Base-by-base conservation (phyloP, 345 rosid genomes). In the Populus euphratica region DNA sequence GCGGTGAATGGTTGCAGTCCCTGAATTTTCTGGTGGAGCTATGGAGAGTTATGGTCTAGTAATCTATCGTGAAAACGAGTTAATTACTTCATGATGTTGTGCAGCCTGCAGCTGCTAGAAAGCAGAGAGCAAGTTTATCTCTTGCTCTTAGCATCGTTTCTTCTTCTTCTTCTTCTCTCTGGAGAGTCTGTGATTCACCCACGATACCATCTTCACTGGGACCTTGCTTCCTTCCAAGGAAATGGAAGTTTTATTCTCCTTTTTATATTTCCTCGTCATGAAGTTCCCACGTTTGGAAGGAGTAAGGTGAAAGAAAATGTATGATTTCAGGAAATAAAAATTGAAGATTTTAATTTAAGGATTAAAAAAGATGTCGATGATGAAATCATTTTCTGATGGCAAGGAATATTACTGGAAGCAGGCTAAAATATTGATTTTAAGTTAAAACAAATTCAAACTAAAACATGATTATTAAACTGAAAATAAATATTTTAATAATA, bases 11-110 rank as follows among this genome's bases (percentile, higher is more conserved):
- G 86, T 85, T 35, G 81, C 87, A 18, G 86, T 87, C 49, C 85
- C 89, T 5, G 87, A 86, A 67, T 80, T 86, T 76, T 5, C 84
- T 18, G 82, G 39, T 27, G 87, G 89, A 33, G 89, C 89, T 11
- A 87, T 85, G 88, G 90, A 87, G 80, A 87, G 85, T 64, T 81
- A 78, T 49, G 88, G 88, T 21, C 75, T 86, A 65, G 76, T 86
- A 38, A 80, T 78, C 23, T 86, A 81, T 73, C 84, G 85, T n/a
- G 84, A 84, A 64, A 80, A 77, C 12, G 85, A 79, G 5, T 49
- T 78, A 10, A 50, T 78, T 35, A 80, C n/a, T n/a, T n/a, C n/a
- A n/a, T 17, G 83, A 84, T 10, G 84, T 84, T 27, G 52, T 70
- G 59, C 80, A 41, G 27, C 80, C 87, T 62, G 72, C 86, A 38